Evolutionary conservation across 192 early-diverging fungal genomes (phyloP).

Genomic region (Umbelopsis sp.): DNA sequence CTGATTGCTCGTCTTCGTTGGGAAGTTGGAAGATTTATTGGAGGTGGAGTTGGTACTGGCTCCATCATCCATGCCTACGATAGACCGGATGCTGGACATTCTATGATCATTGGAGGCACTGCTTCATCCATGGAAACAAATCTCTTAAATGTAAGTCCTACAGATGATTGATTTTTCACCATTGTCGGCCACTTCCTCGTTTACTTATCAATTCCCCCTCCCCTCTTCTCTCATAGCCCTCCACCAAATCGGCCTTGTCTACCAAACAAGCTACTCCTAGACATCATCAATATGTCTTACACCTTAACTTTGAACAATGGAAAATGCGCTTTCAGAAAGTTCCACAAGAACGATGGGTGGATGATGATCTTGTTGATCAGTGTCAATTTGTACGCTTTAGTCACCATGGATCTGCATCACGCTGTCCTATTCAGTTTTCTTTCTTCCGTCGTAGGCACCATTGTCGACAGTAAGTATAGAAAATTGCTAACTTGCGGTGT

Average conservation of each 20-base stretch:
- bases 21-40: constrained; percentile 22
- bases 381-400: constrained; percentile 26
- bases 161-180: background rate
- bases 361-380: constrained; percentile 14
- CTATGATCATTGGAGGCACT: constrained; percentile 27
- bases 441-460: constrained; percentile 34
- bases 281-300: constrained; percentile 26
- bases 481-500: background rate
- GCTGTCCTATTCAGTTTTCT: constrained; percentile 23
- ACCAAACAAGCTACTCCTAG: background rate
- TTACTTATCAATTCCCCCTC: background rate
- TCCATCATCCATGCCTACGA: constrained; percentile 26
- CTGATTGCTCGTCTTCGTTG: constrained; percentile 14
- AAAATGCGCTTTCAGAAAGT: constrained; percentile 18
- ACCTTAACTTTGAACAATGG: constrained; percentile 16
- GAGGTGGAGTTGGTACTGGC: constrained; percentile 27
- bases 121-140: constrained; percentile 12
- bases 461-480: constrained; percentile 27
- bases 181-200: background rate
- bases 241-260: background rate
- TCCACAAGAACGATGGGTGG: constrained; percentile 25
- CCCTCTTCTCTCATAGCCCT: background rate
- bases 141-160: constrained; percentile 14
- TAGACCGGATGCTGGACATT: constrained; percentile 16
- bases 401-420: background rate